Conservation (phyloP, 1,284 basidiomycete genomes). For the Limonomyces culmigenus region DNA sequence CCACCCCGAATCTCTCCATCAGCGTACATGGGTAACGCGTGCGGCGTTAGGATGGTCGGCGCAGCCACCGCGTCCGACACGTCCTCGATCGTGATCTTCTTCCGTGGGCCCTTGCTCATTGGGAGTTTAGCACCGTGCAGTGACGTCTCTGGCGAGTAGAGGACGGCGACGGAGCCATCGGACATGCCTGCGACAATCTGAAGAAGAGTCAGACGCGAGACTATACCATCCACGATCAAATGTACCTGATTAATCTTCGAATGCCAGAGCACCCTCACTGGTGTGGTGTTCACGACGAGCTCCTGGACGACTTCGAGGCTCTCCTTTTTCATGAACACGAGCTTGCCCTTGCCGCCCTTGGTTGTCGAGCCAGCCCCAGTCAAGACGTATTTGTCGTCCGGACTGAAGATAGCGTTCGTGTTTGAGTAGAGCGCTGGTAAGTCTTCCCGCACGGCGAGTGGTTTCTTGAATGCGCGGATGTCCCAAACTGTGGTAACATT, state of each 20-base stretch:
- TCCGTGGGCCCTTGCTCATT: constrained; percentile 57
- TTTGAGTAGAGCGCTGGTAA: constrained; percentile 75
- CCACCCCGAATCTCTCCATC: constrained; percentile 57
- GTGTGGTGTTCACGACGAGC: constrained; percentile 54
- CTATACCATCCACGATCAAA: no score
- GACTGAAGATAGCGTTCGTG: constrained; percentile 87
- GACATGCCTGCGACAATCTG: constrained; percentile 78
- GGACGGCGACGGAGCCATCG: constrained; percentile 75
- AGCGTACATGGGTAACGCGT: constrained; percentile 77
- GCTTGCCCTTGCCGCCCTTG: constrained; percentile 50
- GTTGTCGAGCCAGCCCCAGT: constrained; percentile 59
- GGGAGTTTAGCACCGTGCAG: constrained; percentile 84
- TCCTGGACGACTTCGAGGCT: constrained; percentile 50
- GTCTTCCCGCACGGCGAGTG: constrained; percentile 46
- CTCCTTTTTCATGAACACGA: constrained; percentile 61
- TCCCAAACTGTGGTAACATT: constrained; percentile 69
- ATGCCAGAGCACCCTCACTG: constrained; percentile 86
- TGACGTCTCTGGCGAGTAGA: constrained; percentile 81
- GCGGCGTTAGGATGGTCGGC: constrained; percentile 78
- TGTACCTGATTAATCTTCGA: constrained; percentile 92
- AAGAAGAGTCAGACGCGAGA: background rate
- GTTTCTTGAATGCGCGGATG: constrained; percentile 73
- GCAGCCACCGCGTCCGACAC: constrained; percentile 71
- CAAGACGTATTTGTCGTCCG: constrained; percentile 74
- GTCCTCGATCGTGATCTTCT: constrained; percentile 65